A percentile compares a stretch with the other conserved stretches of the same genome.
These are phyloP conservation scores for Metarhizium robertsii DNA, from an alignment of 2,329 filamentous ascomycete genomes.

Conservation along the genomic window DNA sequence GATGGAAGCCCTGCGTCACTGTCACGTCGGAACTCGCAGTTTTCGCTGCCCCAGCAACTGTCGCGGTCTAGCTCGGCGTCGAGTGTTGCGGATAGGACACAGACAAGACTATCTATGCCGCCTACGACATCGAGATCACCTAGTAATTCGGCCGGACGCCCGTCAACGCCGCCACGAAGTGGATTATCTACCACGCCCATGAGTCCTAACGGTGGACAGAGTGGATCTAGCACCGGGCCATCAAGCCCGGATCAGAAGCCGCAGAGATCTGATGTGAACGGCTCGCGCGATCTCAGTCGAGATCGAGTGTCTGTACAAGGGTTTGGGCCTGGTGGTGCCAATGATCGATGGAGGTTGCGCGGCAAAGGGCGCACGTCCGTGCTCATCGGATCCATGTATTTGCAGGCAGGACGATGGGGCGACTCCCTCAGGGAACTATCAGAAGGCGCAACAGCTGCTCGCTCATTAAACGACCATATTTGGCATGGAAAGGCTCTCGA, in stretches of 20 bases:
- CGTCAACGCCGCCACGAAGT: slow-evolving; percentile 42
- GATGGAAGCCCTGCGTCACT: slow-evolving; percentile 26
- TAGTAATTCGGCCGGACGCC: slow-evolving; percentile 34
- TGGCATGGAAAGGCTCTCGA: slow-evolving; percentile 97
- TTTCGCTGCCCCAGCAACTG: slow-evolving; percentile 27
- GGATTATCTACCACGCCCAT: slow-evolving; percentile 38
- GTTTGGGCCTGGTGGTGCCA: slow-evolving; percentile 61
- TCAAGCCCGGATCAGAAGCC: slow-evolving; percentile 32
- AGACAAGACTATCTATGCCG: slow-evolving; percentile 75
- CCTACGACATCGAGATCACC: slow-evolving; percentile 41
- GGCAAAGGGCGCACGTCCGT: slow-evolving; percentile 73
- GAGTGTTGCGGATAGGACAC: slow-evolving; percentile 45
- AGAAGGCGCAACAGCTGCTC: slow-evolving; percentile 69
- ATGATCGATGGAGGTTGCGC: slow-evolving; percentile 70
- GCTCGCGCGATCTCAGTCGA: slow-evolving; percentile 39
- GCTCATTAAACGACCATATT: slow-evolving; percentile 79
- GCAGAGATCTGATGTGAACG: slow-evolving; percentile 28
- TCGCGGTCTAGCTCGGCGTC: slow-evolving; percentile 46
- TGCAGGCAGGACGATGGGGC: slow-evolving; percentile 82
- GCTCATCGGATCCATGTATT: slow-evolving; percentile 73
- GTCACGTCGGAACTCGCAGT: slow-evolving; percentile 47
- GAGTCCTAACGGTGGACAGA: slow-evolving; percentile 37
- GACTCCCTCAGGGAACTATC: slow-evolving; percentile 78
- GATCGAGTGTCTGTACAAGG: slow-evolving; percentile 58
- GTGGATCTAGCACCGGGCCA: slow-evolving; percentile 22